Evolutionary conservation across 192 early-diverging fungal genomes (phyloP), one percentile per base, ranked within the genome.

Genomic region (Dispira simplex): DNA sequence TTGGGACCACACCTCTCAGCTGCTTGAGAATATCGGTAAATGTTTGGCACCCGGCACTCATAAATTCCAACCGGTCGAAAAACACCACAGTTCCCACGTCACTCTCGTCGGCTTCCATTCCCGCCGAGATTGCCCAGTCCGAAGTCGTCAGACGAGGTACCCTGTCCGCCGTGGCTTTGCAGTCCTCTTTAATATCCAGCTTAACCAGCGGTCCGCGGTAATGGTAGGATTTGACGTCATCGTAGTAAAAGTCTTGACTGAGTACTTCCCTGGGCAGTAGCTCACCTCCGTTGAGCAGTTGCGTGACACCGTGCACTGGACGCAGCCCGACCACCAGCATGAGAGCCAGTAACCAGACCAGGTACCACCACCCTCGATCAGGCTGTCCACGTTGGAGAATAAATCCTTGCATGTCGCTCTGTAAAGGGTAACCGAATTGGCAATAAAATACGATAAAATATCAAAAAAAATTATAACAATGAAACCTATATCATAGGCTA

Each of bases 21-120:
- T 62, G 59, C 59, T 62, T 62, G 44, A 62, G 44, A 45, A 62
- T 16, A 2, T 62, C 26, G 44, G 59, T 62, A 45, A 45, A 62
- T 8, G 59, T 46, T 1, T n/a, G 21, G 43, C 59, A 62, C 44
- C 16, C n/a, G 16, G 3, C 43, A 12, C 8, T 8, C 26, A 62
- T 62, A 44, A 45, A 44, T n/a, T 62, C 26, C 26, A 62, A n/a
- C 44, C 59, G 59, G 12, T 62, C 59, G 45, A 62, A 62, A 20
- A 44, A 39, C 6, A 62, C 28, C 20, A 46, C n/a, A 45, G 59
- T 62, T 9, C 59, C 59, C 20, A 39, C 16, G 11, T 62, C n/a
- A 16, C 20, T 62, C 4, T 16, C 25, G 18, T 14, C 5, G 12
- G 59, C 28, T 21, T 6, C 25, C 44, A 18, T 20, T 3, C 18